A percentile compares a stretch with the other conserved stretches of the same genome.
These are phyloP conservation scores for Gossypium raimondii DNA, from an alignment of 345 rosid genomes.

Conservation along the genomic window DNA sequence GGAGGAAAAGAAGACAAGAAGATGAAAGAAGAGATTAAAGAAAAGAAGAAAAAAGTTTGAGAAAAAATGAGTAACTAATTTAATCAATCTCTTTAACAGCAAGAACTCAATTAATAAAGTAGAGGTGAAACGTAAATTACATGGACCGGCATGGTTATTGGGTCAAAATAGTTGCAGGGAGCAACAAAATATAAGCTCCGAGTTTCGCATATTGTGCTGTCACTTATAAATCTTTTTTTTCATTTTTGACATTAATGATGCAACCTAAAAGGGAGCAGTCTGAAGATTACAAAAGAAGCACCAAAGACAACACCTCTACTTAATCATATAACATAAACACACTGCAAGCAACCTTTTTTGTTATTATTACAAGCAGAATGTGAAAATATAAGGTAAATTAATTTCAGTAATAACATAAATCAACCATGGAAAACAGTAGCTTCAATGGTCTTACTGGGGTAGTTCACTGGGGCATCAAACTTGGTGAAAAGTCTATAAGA, in stretches of 20 bases:
- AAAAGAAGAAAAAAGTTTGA: no score
- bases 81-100: no score
- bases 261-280: neutral
- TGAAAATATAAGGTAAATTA: neutral
- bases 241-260: neutral
- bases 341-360: neutral
- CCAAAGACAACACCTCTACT: neutral
- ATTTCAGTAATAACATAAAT: neutral
- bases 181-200: neutral
- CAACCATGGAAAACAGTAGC: slow-evolving; percentile 29
- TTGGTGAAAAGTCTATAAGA: slow-evolving; percentile 80
- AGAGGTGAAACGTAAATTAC: no score
- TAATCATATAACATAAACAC: neutral
- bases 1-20: no score
- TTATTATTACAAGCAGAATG: neutral
- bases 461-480: slow-evolving; percentile 51
- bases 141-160: no score
- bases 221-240: neutral
- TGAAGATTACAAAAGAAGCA: neutral
- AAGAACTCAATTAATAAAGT: no score
- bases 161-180: neutral
- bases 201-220: neutral
- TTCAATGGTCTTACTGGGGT: slow-evolving; percentile 37
- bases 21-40: no score
- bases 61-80: no score